Evolutionary conservation across 139 green algal species (phyloP), one percentile per base, ranked within the genome.

Genomic region (Marvania coccoides): DNA sequence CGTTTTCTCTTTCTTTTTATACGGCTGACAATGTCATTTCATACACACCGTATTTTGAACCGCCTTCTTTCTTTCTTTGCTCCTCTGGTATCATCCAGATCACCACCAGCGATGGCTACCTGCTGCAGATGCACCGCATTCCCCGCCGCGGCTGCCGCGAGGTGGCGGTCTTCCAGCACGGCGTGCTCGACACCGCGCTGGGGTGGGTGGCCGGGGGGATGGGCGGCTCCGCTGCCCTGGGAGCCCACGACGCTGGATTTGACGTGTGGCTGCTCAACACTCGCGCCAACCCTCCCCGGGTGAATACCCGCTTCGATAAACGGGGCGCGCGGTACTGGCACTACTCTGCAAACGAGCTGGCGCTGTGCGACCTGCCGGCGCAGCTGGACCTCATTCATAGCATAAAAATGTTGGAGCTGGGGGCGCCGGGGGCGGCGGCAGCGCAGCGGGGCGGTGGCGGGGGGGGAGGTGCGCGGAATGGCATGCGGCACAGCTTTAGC

Each of bases 211-310:
- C 71, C 54, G 29, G 28, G 19, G 63, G 63, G 14, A 33, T 15
- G n/a, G 47, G 30, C 48, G 63, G 63, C 1, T 89, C 78, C 23
- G 76, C 89, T 45, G 91, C 91, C 0, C 97, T 98, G 83, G 85
- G 84, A 3, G 92, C 92, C 9, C 96, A 81, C 63, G 90, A 97
- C 57, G 72, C 80, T 6, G 93, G 93, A 51, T 90, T 89, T 68
- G 93, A 98, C 58, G 91, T 98, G 23, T 98, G 89, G 42, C 81
- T 98, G 68, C 91, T 76, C 61, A 96, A 92, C 80, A 85, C 84
- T 8, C 77, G 93, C 24, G 70, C 75, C 76, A 95, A 94, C 68
- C 80, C 89, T 3, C 86, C 93, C 0, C 66, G 83, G 1, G 66
- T 79, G 42, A 88, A 98, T 61, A 36, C 30, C 58, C 36, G 68